Base-by-base conservation (phyloP, 495 filamentous ascomycete species). In the Podospora didyma region DNA sequence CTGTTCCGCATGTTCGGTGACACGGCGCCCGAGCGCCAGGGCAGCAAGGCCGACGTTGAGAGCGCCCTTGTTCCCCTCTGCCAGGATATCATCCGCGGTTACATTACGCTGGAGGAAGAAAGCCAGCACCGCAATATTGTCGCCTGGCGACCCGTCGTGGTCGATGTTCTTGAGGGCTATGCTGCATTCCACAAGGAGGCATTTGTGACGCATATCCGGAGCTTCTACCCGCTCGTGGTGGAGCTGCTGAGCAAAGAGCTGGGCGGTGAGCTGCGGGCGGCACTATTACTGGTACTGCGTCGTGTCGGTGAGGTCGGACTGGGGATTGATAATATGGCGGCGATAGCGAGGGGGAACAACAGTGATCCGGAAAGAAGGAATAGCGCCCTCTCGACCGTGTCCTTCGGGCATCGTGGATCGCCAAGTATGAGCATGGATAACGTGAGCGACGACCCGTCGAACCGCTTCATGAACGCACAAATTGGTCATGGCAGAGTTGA, bases 1-100 rank as follows among this genome's bases (percentile, higher is more conserved):
- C 72, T 99, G 20, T 86, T 97, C 67, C 82, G 95, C 22, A 99
- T 99, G 94, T 97, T 96, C 71, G 89, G 88, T 51, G 94, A 99
- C 65, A 86, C 88, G 49, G 79, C 84, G 22, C 85, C 87, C 16
- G 94, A 97, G 71, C 81, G 94, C 46, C 86, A 84, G 54, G 86
- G 85, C 55, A 90, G 83, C 61, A 82, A 90, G 26, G 73, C 75
- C 6, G 89, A 93, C 47, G 96, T 92, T 0, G 95, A 99, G 72
- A 83, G 81, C 22, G 94, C 95, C 4, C 81, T 99, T 26, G 89
- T 99, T 31, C 95, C 95, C 35, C 82, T 98, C 12, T 97, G 94
- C 71, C 88, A 85, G 53, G 95, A 97, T 63, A 96, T 98, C 63
- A 86, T 98, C 61, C 79, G 83, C 26, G 86, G 84, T 21, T 98